phyloP scores from a whole-genome alignment of 1,139 yeast genomes.

The Candida sp. region DNA sequence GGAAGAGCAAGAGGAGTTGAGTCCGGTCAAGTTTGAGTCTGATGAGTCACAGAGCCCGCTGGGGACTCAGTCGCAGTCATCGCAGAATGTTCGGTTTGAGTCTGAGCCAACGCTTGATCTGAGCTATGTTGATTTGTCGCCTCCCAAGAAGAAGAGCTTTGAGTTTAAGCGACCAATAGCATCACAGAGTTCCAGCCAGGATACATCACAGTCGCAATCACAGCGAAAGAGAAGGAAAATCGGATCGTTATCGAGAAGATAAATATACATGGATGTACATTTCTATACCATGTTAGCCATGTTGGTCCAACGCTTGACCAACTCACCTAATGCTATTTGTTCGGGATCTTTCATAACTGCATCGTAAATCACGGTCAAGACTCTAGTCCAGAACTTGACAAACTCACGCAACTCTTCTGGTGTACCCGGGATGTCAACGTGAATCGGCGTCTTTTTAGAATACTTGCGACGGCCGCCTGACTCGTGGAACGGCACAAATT shows the following conservation, averaged over 20 bases:
- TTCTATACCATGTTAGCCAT: slow-evolving; percentile 14
- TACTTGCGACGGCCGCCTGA: slow-evolving; percentile 22
- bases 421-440: slow-evolving; percentile 30
- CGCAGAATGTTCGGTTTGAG: neutral
- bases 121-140: neutral
- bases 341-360: slow-evolving; percentile 41
- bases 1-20: slow-evolving; percentile 6
- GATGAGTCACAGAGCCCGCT: slow-evolving; percentile 2
- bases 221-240: slow-evolving; percentile 16
- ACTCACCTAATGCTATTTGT: slow-evolving; percentile 36
- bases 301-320: slow-evolving; percentile 45
- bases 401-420: slow-evolving; percentile 38
- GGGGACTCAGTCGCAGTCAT: neutral
- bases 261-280: neutral
- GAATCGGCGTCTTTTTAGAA: slow-evolving; percentile 21
- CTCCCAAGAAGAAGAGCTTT: neutral
- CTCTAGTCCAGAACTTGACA: slow-evolving; percentile 54
- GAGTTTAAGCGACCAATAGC: neutral
- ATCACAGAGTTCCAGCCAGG: neutral
- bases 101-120: neutral
- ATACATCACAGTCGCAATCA: neutral
- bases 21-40: slow-evolving; percentile 7
- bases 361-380: slow-evolving; percentile 45
- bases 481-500: slow-evolving; percentile 30
- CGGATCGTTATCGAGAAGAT: slow-evolving; percentile 10